Conservation (phyloP, 306 rosid genomes). For the Quercus variabilis region DNA sequence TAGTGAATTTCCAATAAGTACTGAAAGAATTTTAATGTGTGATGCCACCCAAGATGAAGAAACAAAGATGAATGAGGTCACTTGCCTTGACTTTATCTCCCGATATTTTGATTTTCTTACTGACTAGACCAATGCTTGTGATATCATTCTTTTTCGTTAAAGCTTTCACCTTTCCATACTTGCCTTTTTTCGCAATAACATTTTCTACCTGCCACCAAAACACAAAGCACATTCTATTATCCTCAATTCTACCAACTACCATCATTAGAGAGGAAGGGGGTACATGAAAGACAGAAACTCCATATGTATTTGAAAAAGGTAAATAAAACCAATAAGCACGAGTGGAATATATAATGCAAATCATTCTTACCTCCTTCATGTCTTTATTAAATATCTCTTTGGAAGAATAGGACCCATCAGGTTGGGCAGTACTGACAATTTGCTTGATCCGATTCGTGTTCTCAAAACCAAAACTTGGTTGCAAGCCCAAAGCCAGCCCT, state of each 20-base stretch:
- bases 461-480: conserved; percentile 44
- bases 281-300: conserved; percentile 4
- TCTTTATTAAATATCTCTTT: conserved; percentile 52
- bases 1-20: background rate
- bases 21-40: background rate
- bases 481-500: conserved; percentile 39
- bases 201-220: conserved; percentile 63
- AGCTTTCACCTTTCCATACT: conserved; percentile 56
- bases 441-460: conserved; percentile 55
- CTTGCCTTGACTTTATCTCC: conserved; percentile 85
- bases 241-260: background rate
- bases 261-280: background rate
- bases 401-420: conserved; percentile 52
- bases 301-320: conserved; percentile 7
- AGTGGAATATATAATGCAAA: conserved; percentile 2
- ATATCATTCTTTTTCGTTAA: conserved; percentile 55
- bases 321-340: conserved; percentile 22
- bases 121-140: conserved; percentile 39
- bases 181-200: conserved; percentile 43
- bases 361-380: conserved; percentile 51
- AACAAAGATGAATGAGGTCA: conserved; percentile 11
- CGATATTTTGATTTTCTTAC: conserved; percentile 75
- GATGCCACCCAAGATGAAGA: background rate
- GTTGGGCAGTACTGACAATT: conserved; percentile 36
- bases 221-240: background rate